Percentiles rank a stretch among this genome's conserved stretches.
Conservation (phyloP, 257 asterid species). For the Nicotiana tabacum region DNA sequence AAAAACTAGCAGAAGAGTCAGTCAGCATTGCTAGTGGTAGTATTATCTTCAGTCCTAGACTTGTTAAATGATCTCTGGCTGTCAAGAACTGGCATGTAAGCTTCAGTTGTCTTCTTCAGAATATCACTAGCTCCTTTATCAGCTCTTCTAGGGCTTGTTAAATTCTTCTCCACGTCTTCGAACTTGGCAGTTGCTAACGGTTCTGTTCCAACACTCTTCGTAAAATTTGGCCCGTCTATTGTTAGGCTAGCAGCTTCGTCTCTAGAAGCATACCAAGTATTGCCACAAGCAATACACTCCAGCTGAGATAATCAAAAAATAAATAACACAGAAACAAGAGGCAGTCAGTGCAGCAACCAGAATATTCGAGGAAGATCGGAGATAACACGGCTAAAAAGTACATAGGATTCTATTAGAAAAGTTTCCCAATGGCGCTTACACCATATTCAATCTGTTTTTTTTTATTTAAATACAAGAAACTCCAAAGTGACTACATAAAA, state of each 20-base stretch:
- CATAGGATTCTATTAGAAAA: not conserved
- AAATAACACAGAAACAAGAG: not conserved
- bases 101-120: slow-evolving; percentile 51
- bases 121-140: slow-evolving; percentile 32
- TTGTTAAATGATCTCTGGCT: slow-evolving; percentile 40
- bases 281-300: slow-evolving; percentile 76
- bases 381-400: not conserved
- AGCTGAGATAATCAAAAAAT: slow-evolving; percentile 35
- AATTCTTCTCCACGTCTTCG: slow-evolving; percentile 59
- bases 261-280: slow-evolving; percentile 74
- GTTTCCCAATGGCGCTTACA: not conserved
- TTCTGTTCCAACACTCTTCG: slow-evolving; percentile 41
- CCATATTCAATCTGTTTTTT: not conserved
- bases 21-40: slow-evolving; percentile 1
- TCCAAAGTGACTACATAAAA: not conserved
- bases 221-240: slow-evolving; percentile 51
- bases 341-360: not conserved
- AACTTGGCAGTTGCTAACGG: slow-evolving; percentile 68
- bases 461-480: not conserved
- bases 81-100: slow-evolving; percentile 39
- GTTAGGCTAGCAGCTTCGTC: slow-evolving; percentile 66
- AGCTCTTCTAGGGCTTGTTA: slow-evolving; percentile 49
- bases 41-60: slow-evolving; percentile 21
- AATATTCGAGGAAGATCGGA: not conserved
- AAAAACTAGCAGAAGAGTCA: not conserved